phyloP scores from a whole-genome alignment of 2,329 filamentous ascomycete species.

The Xylariaceae sp. region DNA sequence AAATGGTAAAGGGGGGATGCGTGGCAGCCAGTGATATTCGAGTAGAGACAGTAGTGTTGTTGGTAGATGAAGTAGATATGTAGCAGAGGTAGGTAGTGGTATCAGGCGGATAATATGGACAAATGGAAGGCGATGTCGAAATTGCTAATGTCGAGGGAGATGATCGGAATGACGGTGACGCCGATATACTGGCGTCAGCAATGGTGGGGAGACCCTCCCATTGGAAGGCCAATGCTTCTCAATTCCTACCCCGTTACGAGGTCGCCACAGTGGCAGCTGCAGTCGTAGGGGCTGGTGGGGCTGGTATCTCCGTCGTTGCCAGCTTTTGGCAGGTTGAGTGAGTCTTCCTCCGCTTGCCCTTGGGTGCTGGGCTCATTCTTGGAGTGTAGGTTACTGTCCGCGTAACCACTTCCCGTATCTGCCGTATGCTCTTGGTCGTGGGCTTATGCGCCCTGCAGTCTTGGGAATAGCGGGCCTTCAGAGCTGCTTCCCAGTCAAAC shows the following conservation, averaged over 20 bases:
- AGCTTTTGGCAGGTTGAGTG: constrained; percentile 28
- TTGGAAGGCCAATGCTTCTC: no score
- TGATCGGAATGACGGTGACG: constrained; percentile 2
- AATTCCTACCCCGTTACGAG: no score
- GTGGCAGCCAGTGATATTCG: no score
- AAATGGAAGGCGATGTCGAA: neutral
- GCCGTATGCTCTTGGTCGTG: constrained; percentile 56
- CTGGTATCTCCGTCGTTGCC: constrained; percentile 11
- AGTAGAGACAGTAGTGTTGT: no score
- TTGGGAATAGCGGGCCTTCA: constrained; percentile 61
- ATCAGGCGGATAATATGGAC: neutral
- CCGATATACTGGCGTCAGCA: constrained; percentile 11
- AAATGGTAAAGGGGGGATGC: constrained; percentile 2
- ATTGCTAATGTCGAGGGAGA: neutral
- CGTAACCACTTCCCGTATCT: constrained; percentile 88
- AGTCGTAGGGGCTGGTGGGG: constrained; percentile 21
- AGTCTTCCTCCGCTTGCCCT: constrained; percentile 81
- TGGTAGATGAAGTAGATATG: neutral
- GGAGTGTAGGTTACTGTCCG: constrained; percentile 88
- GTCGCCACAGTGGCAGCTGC: no score
- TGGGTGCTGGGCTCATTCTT: constrained; percentile 77
- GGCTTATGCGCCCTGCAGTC: constrained; percentile 48
- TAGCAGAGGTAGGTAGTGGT: constrained; percentile 4
- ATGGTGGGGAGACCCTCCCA: no score
- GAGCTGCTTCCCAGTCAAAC: constrained; percentile 71